Percentiles rank a stretch among this genome's conserved stretches.
Conservation (phyloP, 1,284 basidiomycete genomes). For the Leccinum subspadiceum region DNA sequence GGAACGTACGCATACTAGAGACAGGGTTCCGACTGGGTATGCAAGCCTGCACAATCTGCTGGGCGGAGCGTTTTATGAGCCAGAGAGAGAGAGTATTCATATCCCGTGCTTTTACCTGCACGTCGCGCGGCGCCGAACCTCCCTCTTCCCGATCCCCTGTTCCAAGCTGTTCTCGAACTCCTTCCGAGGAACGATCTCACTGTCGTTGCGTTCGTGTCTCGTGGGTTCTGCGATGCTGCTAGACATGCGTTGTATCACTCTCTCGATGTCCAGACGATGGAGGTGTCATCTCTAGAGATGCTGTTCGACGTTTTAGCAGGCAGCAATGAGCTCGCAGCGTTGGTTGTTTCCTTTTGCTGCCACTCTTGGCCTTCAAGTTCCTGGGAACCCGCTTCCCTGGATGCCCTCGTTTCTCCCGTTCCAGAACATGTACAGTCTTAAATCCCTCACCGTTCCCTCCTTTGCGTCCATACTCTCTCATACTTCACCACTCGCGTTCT, state of each 20-base stretch:
- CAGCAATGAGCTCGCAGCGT: constrained; percentile 20
- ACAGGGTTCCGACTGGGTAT: constrained; percentile 4
- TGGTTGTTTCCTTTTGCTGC: constrained; percentile 27
- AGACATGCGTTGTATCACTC: constrained; percentile 24
- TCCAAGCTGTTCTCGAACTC: constrained; percentile 23
- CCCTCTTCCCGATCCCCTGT: constrained; percentile 22
- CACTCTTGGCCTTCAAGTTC: constrained; percentile 15
- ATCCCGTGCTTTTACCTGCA: not conserved
- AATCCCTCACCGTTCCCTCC: constrained; percentile 26
- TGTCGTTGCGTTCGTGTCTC: constrained; percentile 24
- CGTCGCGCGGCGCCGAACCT: not conserved
- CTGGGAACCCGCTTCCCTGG: constrained; percentile 6
- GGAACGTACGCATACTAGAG: not conserved
- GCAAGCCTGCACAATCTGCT: constrained; percentile 23
- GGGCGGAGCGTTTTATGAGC: constrained; percentile 5
- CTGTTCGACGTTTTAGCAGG: constrained; percentile 23
- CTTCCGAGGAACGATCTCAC: constrained; percentile 19
- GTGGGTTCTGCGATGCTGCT: constrained; percentile 18
- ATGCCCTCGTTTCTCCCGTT: constrained; percentile 15
- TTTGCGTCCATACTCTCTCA: constrained; percentile 24
- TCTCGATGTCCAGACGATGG: constrained; percentile 20
- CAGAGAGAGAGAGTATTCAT: not conserved
- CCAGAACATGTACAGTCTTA: constrained; percentile 32
- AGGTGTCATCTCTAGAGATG: constrained; percentile 10
- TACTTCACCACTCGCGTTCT: constrained; percentile 22